Evolutionary conservation across 2,329 filamentous ascomycete species (phyloP).

Genomic region (Xylariales sp.): DNA sequence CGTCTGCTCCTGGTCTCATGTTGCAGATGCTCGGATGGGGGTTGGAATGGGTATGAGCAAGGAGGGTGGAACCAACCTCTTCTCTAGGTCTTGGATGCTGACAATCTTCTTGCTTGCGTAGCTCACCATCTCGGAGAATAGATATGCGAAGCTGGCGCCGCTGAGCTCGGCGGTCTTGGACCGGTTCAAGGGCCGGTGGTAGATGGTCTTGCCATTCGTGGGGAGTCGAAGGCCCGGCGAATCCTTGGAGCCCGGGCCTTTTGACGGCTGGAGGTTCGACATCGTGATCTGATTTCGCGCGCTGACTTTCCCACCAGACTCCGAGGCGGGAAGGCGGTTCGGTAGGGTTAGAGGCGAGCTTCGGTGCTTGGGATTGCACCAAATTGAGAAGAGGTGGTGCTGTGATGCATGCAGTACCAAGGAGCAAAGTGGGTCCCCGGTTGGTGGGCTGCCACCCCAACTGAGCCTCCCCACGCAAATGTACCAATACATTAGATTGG

Average conservation of each 20-base stretch:
- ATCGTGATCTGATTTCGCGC: no score
- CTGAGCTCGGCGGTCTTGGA: slow-evolving; percentile 85
- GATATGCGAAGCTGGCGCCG: slow-evolving; percentile 89
- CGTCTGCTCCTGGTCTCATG: no score
- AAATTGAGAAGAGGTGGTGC: no score
- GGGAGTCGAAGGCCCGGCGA: slow-evolving; percentile 73
- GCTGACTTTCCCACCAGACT: no score
- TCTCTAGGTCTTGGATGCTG: slow-evolving; percentile 90
- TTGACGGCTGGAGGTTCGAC: slow-evolving; percentile 46
- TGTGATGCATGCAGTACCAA: no score
- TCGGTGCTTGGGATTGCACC: no score
- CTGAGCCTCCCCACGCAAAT: no score
- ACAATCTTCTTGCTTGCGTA: slow-evolving; percentile 90
- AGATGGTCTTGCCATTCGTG: slow-evolving; percentile 94
- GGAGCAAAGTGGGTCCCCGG: no score
- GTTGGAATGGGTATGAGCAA: slow-evolving; percentile 6
- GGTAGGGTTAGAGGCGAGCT: no score
- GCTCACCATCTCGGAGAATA: slow-evolving; percentile 94
- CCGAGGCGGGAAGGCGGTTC: no score
- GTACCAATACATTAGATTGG: no score
- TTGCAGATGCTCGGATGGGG: neutral
- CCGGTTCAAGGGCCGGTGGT: slow-evolving; percentile 90
- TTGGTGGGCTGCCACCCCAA: no score
- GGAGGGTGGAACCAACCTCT: slow-evolving; percentile 53
- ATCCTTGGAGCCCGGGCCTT: slow-evolving; percentile 39